These are phyloP conservation scores for Inga leiocalycina DNA, from an alignment of 306 rosid genomes.

Conservation along the genomic window DNA sequence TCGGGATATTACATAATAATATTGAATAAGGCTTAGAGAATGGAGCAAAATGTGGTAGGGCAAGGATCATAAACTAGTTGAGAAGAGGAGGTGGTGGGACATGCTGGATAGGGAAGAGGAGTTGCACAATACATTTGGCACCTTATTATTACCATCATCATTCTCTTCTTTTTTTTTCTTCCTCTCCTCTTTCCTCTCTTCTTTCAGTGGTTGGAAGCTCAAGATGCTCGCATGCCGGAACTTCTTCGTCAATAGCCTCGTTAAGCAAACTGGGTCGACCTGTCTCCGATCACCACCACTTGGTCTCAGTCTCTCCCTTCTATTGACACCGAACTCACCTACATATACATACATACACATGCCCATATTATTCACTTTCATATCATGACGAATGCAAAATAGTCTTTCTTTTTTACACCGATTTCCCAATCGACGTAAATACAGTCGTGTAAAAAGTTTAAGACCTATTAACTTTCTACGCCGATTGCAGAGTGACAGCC, in stretches of 20 bases:
- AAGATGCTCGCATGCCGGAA: not conserved
- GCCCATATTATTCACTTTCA: no score
- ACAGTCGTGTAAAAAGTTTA: no score
- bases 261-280: conserved; percentile 31
- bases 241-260: conserved; percentile 31
- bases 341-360: conserved; percentile 22
- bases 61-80: not conserved
- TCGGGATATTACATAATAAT: not conserved
- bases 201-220: conserved; percentile 24
- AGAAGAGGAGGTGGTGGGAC: not conserved
- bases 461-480: no score
- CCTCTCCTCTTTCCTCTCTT: not conserved
- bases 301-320: conserved; percentile 9
- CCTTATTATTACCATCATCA: not conserved
- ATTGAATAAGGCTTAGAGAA: no score
- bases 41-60: not conserved
- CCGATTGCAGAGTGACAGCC: no score
- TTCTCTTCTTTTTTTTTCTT: not conserved
- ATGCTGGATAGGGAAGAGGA: not conserved
- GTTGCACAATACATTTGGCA: not conserved
- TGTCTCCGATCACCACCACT: conserved; percentile 36
- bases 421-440: no score
- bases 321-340: conserved; percentile 34
- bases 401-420: no score
- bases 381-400: no score